phyloP scores from a whole-genome alignment of 2,329 filamentous ascomycete genomes.

The Microsporum audouinii region DNA sequence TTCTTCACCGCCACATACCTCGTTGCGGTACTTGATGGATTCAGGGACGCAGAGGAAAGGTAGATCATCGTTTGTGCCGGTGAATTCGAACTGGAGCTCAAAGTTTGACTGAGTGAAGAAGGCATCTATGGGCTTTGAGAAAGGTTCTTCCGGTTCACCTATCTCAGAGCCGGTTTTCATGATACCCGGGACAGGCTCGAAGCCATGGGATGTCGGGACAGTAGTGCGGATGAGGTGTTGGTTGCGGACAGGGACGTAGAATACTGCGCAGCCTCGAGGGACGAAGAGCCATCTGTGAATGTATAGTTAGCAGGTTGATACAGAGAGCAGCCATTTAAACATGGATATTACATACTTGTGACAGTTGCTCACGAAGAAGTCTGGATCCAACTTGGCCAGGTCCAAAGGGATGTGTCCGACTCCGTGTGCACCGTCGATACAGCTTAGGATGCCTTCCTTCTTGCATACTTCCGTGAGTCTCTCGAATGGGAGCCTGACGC shows the following conservation, averaged over 20 bases:
- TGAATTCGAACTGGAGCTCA: conserved; percentile 60
- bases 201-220: conserved; percentile 72
- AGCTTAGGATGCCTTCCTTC: conserved; percentile 55
- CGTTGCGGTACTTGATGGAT: conserved; percentile 57
- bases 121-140: conserved; percentile 2
- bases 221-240: conserved; percentile 64
- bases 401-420: conserved; percentile 68
- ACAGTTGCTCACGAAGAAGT: conserved; percentile 79
- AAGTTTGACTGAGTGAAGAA: conserved; percentile 44
- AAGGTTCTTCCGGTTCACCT: conserved; percentile 1
- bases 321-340: not conserved
- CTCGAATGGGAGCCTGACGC: conserved; percentile 69
- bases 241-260: conserved; percentile 67
- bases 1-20: conserved; percentile 62
- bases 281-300: conserved; percentile 59
- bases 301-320: not conserved
- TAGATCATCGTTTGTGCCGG: conserved; percentile 62
- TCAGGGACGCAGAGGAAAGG: conserved; percentile 62
- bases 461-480: conserved; percentile 52
- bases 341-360: conserved; percentile 48
- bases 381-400: conserved; percentile 54
- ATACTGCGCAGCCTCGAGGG: conserved; percentile 67
- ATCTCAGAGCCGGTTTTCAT: conserved; percentile 5
- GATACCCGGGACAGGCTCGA: conserved; percentile 37
- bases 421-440: conserved; percentile 77